A percentile compares a stretch with the other conserved stretches of the same genome.
These are phyloP conservation scores for Darksidea phi DNA, from an alignment of 495 filamentous ascomycete species.

Conservation along the genomic window DNA sequence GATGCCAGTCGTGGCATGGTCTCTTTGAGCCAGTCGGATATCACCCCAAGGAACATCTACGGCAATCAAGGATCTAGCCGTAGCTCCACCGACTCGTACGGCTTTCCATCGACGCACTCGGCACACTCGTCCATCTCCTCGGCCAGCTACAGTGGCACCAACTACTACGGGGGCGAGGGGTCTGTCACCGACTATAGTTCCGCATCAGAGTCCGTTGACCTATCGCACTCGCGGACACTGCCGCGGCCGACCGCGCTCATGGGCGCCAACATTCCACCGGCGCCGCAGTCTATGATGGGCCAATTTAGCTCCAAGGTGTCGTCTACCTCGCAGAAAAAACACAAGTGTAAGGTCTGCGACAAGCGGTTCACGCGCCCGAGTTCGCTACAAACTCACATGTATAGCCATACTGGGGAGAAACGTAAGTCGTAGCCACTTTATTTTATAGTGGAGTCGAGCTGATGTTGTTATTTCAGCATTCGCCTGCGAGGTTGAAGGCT, in stretches of 20 bases:
- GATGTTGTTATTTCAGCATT: slow-evolving; percentile 71
- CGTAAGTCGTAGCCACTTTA: slow-evolving; percentile 62
- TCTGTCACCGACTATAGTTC: slow-evolving; percentile 95
- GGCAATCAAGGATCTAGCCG: slow-evolving; percentile 60
- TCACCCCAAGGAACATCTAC: slow-evolving; percentile 86
- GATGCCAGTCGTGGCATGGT: slow-evolving; percentile 90
- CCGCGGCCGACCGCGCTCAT: slow-evolving; percentile 74
- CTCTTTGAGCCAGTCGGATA: slow-evolving; percentile 81
- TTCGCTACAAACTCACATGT: slow-evolving; percentile 97
- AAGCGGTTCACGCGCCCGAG: slow-evolving; percentile 97
- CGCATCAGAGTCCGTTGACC: slow-evolving; percentile 82
- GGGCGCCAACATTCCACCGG: slow-evolving; percentile 66
- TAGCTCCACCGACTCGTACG: slow-evolving; percentile 84
- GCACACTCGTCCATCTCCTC: slow-evolving; percentile 95
- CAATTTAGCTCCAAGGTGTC: slow-evolving; percentile 97
- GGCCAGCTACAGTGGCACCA: slow-evolving; percentile 62
- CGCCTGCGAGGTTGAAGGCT: slow-evolving; percentile 90
- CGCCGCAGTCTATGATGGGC: slow-evolving; percentile 96
- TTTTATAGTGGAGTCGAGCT: slow-evolving; percentile 28
- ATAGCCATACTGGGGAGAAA: slow-evolving; percentile 98
- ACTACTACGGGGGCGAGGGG: slow-evolving; percentile 71
- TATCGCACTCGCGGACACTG: slow-evolving; percentile 72
- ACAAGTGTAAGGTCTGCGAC: slow-evolving; percentile 99
- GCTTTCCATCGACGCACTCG: slow-evolving; percentile 88
- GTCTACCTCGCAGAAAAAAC: slow-evolving; percentile 97